A percentile compares a stretch with the other conserved stretches of the same genome.
Evolutionary conservation across 148 eudicot genomes (phyloP).

Genomic region (Fagopyrum homotropicum): DNA sequence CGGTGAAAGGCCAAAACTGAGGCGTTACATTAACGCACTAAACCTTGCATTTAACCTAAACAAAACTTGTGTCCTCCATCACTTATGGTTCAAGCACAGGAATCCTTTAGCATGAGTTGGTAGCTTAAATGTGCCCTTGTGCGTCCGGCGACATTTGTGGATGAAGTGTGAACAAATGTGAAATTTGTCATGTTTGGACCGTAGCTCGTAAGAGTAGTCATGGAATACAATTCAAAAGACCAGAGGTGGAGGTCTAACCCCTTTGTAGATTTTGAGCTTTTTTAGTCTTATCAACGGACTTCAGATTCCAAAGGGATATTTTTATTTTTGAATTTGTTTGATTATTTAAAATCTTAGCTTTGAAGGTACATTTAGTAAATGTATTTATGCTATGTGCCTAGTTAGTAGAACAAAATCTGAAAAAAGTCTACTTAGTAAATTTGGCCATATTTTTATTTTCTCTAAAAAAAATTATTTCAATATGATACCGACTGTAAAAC

Average conservation of each 20-base stretch:
- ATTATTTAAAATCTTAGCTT: no score
- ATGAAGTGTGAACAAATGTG: conserved; percentile 16
- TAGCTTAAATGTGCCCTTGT: neutral
- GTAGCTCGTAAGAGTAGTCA: conserved; percentile 41
- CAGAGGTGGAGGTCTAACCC: conserved; percentile 6
- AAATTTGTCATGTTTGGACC: conserved; percentile 20
- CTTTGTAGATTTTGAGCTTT: neutral
- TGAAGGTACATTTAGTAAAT: no score
- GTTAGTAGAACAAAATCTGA: no score
- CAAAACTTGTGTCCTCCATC: conserved; percentile 17
- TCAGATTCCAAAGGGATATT: neutral
- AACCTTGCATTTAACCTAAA: conserved; percentile 17
- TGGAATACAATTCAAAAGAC: conserved; percentile 12
- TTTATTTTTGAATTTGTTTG: neutral
- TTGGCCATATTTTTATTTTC: no score
- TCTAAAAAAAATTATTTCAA: no score
- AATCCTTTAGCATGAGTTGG: conserved; percentile 19
- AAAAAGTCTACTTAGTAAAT: no score
- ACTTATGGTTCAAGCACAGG: conserved; percentile 26
- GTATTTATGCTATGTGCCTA: no score
- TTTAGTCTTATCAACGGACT: neutral
- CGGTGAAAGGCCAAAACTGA: no score
- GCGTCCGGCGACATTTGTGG: conserved; percentile 12
- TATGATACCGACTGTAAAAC: no score
- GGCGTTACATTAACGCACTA: conserved; percentile 19